Evolutionary conservation across 2,329 filamentous ascomycete genomes (phyloP).

Genomic region (Xylaria sp.): DNA sequence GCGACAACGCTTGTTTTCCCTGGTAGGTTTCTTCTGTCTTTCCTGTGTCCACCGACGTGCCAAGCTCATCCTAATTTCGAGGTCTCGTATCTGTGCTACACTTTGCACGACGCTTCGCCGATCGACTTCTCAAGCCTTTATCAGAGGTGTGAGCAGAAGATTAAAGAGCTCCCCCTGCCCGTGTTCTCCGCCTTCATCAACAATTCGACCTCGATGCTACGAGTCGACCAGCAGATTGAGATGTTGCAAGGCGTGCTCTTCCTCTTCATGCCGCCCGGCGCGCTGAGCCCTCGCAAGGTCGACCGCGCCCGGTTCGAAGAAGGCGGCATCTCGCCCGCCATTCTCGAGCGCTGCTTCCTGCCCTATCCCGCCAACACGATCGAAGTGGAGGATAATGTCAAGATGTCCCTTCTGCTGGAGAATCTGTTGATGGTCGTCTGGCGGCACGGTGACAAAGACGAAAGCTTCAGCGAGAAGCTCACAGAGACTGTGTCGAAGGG

Average conservation of each 20-base stretch:
- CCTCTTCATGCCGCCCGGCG: slow-evolving; percentile 56
- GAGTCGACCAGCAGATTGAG: slow-evolving; percentile 55
- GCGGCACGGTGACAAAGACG: slow-evolving; percentile 44
- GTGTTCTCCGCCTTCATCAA: slow-evolving; percentile 68
- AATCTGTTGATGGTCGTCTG: slow-evolving; percentile 67
- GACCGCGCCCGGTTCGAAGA: slow-evolving; percentile 52
- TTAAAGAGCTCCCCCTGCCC: slow-evolving; percentile 68
- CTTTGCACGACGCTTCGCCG: slow-evolving; percentile 55
- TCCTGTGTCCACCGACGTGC: background rate
- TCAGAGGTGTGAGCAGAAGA: slow-evolving; percentile 65
- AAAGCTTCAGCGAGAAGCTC: slow-evolving; percentile 53
- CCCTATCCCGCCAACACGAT: slow-evolving; percentile 72
- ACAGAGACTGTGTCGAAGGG: slow-evolving; percentile 57
- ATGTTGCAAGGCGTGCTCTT: slow-evolving; percentile 59
- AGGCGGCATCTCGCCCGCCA: slow-evolving; percentile 56
- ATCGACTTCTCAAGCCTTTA: slow-evolving; percentile 65
- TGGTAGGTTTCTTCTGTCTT: slow-evolving; percentile 51
- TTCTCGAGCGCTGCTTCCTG: slow-evolving; percentile 70
- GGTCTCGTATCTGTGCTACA: slow-evolving; percentile 60
- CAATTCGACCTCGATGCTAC: slow-evolving; percentile 53
- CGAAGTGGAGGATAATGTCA: slow-evolving; percentile 74
- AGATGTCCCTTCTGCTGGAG: slow-evolving; percentile 76
- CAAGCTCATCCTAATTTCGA: slow-evolving; percentile 39
- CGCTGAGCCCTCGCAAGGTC: slow-evolving; percentile 56
- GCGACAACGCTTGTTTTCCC: slow-evolving; percentile 70